Evolutionary conservation across 176 grass and related monocot genomes (phyloP), one percentile per base, ranked within the genome.

Genomic region (Juncus effusus): DNA sequence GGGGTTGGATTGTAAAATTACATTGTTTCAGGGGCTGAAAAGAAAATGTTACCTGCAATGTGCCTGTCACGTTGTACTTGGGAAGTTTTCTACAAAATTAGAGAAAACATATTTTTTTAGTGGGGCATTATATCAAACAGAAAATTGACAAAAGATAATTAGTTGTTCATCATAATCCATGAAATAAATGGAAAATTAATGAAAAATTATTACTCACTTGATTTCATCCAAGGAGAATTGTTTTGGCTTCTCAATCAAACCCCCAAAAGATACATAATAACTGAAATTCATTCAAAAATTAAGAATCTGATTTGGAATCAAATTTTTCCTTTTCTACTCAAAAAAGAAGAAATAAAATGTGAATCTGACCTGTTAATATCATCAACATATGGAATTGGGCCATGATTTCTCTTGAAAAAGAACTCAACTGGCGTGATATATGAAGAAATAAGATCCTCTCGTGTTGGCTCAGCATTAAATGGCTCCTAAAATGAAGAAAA

Each of bases 381-480:
- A 38, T 81, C 70, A 16, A 81, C 40, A 14, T 74, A 36, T 7
- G 78, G 78, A 61, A 81, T 75, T 11, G 78, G 78, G 28, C 78
- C 78, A 28, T 81, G 78, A 53, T 81, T 81, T 50, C 78, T 81
- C 78, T 81, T 68, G 44, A 68, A 81, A 59, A 81, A 81, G 62
- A 75, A 75, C 28, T 81, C 78, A 50, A 81, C 62, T 3, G 78
- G 78, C 15, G 78, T 81, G 5, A 81, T 44, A 51, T 75, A 75
- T 38, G 78, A 81, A 28, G 78, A 56, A 38, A 81, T 68, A 15
- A 81, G 69, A 68, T 67, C 38, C 40, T 44, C 53, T 2, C 78
- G 62, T 3, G 53, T 67, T 5, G 78, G 62, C 35, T 81, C 78
- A 13, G 78, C 70, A 61, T 81, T 81, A 12, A 81, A 81, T 15